Evolutionary conservation across 768 basidiomycete genomes (phyloP).

Genomic region (Tulasnella calospora): DNA sequence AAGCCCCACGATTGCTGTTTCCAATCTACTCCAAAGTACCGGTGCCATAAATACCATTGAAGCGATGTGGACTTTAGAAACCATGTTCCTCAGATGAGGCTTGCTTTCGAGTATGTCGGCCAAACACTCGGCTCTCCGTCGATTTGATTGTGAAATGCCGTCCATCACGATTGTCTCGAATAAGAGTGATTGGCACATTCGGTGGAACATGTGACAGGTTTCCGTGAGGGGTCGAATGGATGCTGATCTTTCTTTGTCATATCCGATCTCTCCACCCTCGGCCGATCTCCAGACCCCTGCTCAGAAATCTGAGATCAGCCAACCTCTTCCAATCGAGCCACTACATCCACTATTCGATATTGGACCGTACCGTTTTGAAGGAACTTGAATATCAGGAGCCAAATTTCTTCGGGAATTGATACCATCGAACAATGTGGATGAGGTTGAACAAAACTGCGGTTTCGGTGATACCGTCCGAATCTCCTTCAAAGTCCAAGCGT

Average conservation of each 20-base stretch:
- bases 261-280: neutral
- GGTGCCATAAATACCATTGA: neutral
- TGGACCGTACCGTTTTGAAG: neutral
- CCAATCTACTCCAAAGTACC: neutral
- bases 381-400: neutral
- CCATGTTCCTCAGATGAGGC: neutral
- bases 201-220: neutral
- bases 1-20: neutral
- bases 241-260: neutral
- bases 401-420: neutral
- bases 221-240: neutral
- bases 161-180: neutral
- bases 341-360: neutral
- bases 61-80: neutral
- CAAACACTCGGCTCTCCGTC: neutral
- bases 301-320: neutral
- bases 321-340: neutral
- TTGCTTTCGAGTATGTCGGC: neutral
- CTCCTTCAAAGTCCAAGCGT: too few relatives aligned
- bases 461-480: too few relatives aligned
- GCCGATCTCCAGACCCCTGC: neutral
- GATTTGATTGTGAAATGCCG: neutral
- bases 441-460: neutral
- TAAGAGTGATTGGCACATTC: neutral
- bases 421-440: conserved; percentile 19